phyloP scores from a whole-genome alignment of 495 filamentous ascomycete genomes.

The Xylaria cubensis region DNA sequence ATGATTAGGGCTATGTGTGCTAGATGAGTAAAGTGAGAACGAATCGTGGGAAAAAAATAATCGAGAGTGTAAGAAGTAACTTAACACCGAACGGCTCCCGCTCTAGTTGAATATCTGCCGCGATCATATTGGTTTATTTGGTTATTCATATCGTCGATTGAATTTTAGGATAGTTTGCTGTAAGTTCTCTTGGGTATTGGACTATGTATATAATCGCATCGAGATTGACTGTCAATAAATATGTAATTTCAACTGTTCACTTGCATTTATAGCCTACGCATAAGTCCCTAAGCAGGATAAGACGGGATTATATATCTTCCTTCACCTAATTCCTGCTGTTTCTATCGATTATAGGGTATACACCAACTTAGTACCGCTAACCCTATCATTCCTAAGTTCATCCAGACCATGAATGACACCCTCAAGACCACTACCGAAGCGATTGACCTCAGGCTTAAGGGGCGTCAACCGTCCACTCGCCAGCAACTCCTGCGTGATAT shows the following conservation, averaged over 20 bases:
- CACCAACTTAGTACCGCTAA: constrained; percentile 48
- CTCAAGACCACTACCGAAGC: constrained; percentile 44
- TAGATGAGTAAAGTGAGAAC: too few relatives aligned
- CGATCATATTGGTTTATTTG: background rate
- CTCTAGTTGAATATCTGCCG: background rate
- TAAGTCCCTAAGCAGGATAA: too few relatives aligned
- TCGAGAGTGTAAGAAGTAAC: background rate
- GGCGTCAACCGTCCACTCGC: constrained; percentile 40
- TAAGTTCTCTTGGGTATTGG: background rate
- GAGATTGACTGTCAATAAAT: background rate
- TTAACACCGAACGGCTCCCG: background rate
- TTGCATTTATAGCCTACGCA: background rate
- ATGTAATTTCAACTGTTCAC: background rate
- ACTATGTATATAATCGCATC: background rate
- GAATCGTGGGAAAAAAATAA: too few relatives aligned
- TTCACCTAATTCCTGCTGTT: background rate
- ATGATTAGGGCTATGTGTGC: background rate
- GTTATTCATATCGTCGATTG: background rate
- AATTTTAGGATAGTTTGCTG: background rate
- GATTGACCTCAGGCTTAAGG: constrained; percentile 38
- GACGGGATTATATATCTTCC: background rate
- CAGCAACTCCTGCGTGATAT: constrained; percentile 33
- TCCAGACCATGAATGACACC: constrained; percentile 44
- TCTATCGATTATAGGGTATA: constrained; percentile 38
- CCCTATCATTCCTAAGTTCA: constrained; percentile 42